Base-by-base conservation (phyloP, 805 yeast species). In the Isabelozyma rhagii region DNA sequence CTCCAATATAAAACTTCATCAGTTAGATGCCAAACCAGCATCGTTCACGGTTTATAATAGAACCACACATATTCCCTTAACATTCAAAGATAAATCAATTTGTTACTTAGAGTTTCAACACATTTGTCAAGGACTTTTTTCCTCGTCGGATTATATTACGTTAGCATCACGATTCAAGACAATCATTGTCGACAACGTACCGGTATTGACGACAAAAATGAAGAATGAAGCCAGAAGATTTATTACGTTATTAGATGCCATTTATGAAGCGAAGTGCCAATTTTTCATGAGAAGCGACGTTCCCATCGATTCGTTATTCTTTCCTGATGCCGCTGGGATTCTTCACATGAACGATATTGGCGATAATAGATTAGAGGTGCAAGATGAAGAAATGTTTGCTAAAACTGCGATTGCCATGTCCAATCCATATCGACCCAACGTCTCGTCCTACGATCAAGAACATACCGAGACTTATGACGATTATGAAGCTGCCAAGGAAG, bases 101-200 rank as follows among this genome's bases (percentile, higher is more conserved):
- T 84, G 82, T 18, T 72, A 64, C 51, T 72, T 83, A 49, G 78
- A 75, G 17, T 86, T 82, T 53, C 66, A 66, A 6, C 72, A 81
- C 44, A 71, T 86, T 10, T 83, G 89, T 57, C 74, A 69, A 45
- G 82, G 82, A 7, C 65, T 79, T 6, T 78, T 71, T 53, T 85
- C 87, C 0, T 81, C 89, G 0, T 83, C 87, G 3, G 92, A 86
- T 60, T 85, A 83, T 60, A 84, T 86, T 34, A 80, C 89, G 0
- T 60, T 86, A 29, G 85, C 90, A 0, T 80, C 89, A 0, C 69
- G 72, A 18, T 86, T 69, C 61, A 79, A 75, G 31, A 80, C 84
- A 1, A 67, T 87, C 28, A 71, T 86, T 4, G 58, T 86, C 15
- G 85, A 83, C 49, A 67, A 81, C 46, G 82, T 86, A 3, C 92